phyloP scores from a whole-genome alignment of 306 rosid genomes.

The Rubus idaeus region DNA sequence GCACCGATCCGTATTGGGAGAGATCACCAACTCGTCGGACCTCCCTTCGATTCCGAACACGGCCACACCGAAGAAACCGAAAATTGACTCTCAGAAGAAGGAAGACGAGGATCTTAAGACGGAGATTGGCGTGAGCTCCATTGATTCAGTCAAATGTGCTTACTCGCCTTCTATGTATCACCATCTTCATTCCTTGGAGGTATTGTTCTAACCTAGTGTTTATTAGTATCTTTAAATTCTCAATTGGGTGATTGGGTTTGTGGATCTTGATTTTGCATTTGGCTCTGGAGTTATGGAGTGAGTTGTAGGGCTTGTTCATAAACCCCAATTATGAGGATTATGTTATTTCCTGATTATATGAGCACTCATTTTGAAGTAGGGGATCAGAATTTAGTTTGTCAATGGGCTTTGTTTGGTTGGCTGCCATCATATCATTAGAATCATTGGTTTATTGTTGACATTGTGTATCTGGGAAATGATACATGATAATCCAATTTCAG shows the following conservation, averaged over 20 bases:
- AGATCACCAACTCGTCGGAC: conserved; percentile 33
- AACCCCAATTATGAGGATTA: neutral
- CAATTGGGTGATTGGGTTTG: neutral
- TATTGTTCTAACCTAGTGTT: neutral
- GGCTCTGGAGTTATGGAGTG: neutral
- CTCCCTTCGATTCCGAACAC: conserved; percentile 13
- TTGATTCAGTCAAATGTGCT: conserved; percentile 14
- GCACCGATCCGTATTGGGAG: conserved; percentile 31
- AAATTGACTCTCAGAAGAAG: neutral
- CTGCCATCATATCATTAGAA: neutral
- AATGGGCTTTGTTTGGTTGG: neutral
- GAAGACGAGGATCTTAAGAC: neutral
- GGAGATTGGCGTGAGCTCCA: conserved; percentile 13
- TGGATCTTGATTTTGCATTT: neutral
- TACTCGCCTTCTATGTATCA: conserved; percentile 17
- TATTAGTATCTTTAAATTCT: too few species aligned
- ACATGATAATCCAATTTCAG: neutral
- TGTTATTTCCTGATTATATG: neutral
- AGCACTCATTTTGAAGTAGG: too few species aligned
- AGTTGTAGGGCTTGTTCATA: too few species aligned
- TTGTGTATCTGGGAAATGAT: neutral
- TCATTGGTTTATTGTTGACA: neutral
- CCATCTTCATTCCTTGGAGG: conserved; percentile 34
- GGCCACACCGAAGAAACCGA: conserved; percentile 4
- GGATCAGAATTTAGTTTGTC: too few species aligned